Evolutionary conservation across 2,329 filamentous ascomycete genomes (phyloP).

Genomic region (Botryotinia globosa): DNA sequence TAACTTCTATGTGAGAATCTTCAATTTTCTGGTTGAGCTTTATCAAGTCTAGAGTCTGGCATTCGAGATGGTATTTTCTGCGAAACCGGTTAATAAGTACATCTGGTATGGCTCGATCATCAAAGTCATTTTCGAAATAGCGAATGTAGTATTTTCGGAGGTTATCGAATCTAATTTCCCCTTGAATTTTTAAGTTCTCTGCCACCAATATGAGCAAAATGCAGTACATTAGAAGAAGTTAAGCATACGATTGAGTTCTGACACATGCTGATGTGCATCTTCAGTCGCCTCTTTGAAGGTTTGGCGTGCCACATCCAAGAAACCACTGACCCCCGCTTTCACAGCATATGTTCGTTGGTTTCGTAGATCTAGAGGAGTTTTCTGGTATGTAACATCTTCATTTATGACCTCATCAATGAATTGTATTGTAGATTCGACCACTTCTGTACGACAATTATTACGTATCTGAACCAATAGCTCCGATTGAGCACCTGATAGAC

Average conservation of each 20-base stretch:
- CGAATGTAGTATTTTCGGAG: constrained; percentile 77
- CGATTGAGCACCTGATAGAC: constrained; percentile 62
- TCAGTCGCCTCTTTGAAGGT: constrained; percentile 86
- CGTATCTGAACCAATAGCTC: constrained; percentile 65
- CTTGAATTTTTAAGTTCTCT: constrained; percentile 50
- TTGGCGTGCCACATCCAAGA: constrained; percentile 83
- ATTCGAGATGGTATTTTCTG: constrained; percentile 77
- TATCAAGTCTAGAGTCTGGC: constrained; percentile 79
- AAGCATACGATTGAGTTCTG: constrained; percentile 59
- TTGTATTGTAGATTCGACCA: constrained; percentile 57
- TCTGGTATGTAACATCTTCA: constrained; percentile 74
- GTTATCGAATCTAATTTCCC: constrained; percentile 73
- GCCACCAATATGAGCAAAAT: not conserved
- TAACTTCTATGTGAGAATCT: constrained; percentile 78
- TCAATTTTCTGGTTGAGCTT: constrained; percentile 77
- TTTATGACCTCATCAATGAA: constrained; percentile 73
- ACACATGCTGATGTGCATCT: constrained; percentile 70
- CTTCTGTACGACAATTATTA: constrained; percentile 63
- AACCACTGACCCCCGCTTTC: constrained; percentile 76
- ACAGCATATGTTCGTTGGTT: constrained; percentile 92
- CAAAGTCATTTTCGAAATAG: constrained; percentile 60
- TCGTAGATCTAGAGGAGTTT: constrained; percentile 75
- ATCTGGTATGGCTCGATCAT: constrained; percentile 57
- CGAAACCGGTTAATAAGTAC: constrained; percentile 74
- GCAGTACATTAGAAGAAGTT: not conserved